A percentile compares a stretch with the other conserved stretches of the same genome.
Conservation (phyloP, 139 green algal genomes). For the Prasinococcaceae sp. region DNA sequence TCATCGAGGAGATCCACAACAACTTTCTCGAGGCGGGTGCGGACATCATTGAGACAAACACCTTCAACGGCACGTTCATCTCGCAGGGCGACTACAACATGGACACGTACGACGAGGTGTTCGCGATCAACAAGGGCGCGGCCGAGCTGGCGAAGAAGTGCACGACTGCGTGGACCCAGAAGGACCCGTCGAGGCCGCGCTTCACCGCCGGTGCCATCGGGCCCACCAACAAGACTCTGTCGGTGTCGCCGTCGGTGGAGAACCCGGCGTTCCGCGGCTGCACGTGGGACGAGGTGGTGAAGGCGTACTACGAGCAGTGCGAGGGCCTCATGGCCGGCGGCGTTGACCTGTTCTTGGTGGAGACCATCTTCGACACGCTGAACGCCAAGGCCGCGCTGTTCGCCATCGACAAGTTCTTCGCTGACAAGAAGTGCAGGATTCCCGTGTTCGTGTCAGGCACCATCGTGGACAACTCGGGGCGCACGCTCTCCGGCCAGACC, state of each 20-base stretch:
- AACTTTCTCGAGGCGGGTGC: conserved; percentile 75
- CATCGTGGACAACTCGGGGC: conserved; percentile 26
- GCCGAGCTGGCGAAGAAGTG: conserved; percentile 68
- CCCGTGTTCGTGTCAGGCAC: conserved; percentile 25
- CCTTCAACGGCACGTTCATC: conserved; percentile 89
- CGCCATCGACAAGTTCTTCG: conserved; percentile 27
- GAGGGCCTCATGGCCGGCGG: conserved; percentile 22
- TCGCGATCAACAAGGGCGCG: conserved; percentile 74
- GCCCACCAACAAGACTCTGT: conserved; percentile 93
- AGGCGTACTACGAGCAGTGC: conserved; percentile 20
- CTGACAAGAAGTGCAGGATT: conserved; percentile 3
- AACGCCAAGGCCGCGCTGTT: conserved; percentile 33
- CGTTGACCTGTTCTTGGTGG: conserved; percentile 24
- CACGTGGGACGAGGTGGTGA: conserved; percentile 26
- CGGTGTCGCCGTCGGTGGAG: conserved; percentile 25
- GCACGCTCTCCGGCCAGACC: conserved; percentile 25
- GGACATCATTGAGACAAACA: conserved; percentile 99
- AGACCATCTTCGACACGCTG: conserved; percentile 34
- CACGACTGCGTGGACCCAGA: conserved; percentile 28
- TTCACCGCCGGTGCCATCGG: conserved; percentile 91
- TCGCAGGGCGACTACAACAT: conserved; percentile 87
- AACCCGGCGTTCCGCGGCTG: conserved; percentile 29
- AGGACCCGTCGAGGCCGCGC: conserved; percentile 55
- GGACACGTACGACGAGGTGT: conserved; percentile 69
- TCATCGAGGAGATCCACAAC: conserved; percentile 85